Evolutionary conservation across 2,329 filamentous ascomycete species (phyloP).

Genomic region (Xylaria sp.): DNA sequence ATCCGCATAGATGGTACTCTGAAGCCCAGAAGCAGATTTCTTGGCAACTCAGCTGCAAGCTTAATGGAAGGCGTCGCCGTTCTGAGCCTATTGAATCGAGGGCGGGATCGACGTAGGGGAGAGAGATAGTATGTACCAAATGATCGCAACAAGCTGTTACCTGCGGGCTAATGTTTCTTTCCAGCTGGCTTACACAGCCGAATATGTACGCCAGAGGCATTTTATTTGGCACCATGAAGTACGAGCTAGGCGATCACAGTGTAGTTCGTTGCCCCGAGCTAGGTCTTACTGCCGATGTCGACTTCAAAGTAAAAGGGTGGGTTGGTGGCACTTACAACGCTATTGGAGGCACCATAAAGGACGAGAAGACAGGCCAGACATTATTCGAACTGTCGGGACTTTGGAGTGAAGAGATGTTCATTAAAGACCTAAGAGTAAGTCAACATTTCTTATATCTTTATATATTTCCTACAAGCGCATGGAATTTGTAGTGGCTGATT

Average conservation of each 20-base stretch:
- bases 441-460: neutral
- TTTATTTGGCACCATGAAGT: conserved; percentile 99
- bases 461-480: too few species aligned
- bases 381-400: conserved; percentile 92
- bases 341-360: conserved; percentile 90
- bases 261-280: conserved; percentile 91
- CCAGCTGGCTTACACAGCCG: conserved; percentile 89
- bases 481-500: conserved; percentile 33
- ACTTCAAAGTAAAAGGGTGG: conserved; percentile 99
- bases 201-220: conserved; percentile 99
- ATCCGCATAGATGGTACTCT: conserved; percentile 96
- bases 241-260: conserved; percentile 96
- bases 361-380: conserved; percentile 84
- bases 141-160: neutral
- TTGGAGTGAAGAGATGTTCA: conserved; percentile 95
- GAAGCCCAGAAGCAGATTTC: conserved; percentile 92
- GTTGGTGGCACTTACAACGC: conserved; percentile 96
- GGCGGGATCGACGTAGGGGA: conserved; percentile 70
- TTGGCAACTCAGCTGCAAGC: conserved; percentile 97
- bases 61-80: conserved; percentile 98
- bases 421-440: conserved; percentile 82
- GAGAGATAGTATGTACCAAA: conserved; percentile 83
- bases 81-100: conserved; percentile 82
- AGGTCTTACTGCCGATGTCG: conserved; percentile 87
- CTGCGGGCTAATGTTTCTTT: conserved; percentile 26